Percentiles rank a stretch among this genome's conserved stretches.
These are phyloP conservation scores for Limonium bicolor DNA, from an alignment of 148 eudicot species.

Conservation along the genomic window DNA sequence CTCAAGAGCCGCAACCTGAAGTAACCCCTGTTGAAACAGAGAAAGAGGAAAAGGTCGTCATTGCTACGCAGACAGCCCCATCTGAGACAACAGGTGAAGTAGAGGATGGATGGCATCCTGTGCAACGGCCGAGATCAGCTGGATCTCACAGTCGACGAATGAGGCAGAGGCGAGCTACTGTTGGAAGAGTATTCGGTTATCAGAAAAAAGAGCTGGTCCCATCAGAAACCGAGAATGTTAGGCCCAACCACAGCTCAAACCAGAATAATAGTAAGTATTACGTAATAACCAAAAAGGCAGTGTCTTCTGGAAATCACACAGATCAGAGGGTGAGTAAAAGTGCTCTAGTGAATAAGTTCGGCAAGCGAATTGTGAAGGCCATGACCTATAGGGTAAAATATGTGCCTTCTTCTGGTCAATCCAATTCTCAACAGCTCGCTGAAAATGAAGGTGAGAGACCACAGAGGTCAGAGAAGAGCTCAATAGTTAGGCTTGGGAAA, in stretches of 20 bases:
- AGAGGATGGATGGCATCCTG: slow-evolving; percentile 96
- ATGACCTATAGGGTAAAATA: slow-evolving; percentile 84
- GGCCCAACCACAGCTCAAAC: slow-evolving; percentile 27
- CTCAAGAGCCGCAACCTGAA: slow-evolving; percentile 13
- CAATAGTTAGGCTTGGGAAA: slow-evolving; percentile 73
- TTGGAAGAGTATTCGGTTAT: slow-evolving; percentile 48
- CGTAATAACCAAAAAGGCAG: slow-evolving; percentile 47
- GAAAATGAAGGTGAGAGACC: slow-evolving; percentile 33
- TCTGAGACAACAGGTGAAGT: slow-evolving; percentile 54
- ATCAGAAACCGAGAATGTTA: slow-evolving; percentile 47
- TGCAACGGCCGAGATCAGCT: slow-evolving; percentile 82
- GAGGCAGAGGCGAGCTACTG: slow-evolving; percentile 50
- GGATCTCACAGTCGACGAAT: slow-evolving; percentile 60
- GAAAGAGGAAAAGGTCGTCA: slow-evolving; percentile 11
- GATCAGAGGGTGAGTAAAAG: slow-evolving; percentile 47
- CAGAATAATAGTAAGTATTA: slow-evolving; percentile 54
- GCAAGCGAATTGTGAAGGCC: slow-evolving; percentile 62
- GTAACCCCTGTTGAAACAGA: slow-evolving; percentile 27
- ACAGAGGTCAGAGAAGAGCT: slow-evolving; percentile 37
- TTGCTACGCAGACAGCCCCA: slow-evolving; percentile 18
- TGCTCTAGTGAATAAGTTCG: slow-evolving; percentile 49
- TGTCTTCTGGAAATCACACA: slow-evolving; percentile 43
- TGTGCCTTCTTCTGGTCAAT: slow-evolving; percentile 39
- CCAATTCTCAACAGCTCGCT: slow-evolving; percentile 20
- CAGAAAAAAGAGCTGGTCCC: slow-evolving; percentile 54